Conservation (phyloP, 192 early-diverging fungal species). For the Dissophora ornata region DNA sequence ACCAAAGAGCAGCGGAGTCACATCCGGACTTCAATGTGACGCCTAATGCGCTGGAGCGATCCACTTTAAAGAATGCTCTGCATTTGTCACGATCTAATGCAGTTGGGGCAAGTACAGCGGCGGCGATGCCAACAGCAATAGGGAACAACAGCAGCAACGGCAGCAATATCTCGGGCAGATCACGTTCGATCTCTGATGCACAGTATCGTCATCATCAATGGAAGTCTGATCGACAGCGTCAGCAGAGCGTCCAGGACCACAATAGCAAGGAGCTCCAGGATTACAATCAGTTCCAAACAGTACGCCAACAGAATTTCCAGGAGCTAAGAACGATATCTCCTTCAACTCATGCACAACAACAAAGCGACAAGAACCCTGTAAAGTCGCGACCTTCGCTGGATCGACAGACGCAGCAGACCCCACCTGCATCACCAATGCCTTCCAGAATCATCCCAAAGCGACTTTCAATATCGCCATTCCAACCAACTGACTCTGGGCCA, state of each 20-base stretch:
- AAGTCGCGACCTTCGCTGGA: neutral
- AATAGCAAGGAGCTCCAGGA: neutral
- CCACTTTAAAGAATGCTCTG: neutral
- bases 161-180: conserved; percentile 1
- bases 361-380: neutral
- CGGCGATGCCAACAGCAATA: too few species aligned
- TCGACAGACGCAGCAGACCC: neutral
- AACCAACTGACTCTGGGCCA: conserved; percentile 7
- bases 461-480: neutral
- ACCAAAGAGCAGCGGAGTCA: neutral
- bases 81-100: neutral
- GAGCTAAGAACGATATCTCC: too few species aligned
- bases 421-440: neutral
- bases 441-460: neutral
- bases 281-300: conserved; percentile 11
- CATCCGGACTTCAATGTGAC: conserved; percentile 7
- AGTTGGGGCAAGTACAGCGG: neutral
- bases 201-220: neutral
- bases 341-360: too few species aligned
- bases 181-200: conserved; percentile 15
- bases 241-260: neutral
- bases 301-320: neutral
- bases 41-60: conserved; percentile 13
- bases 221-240: neutral
- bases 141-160: neutral